phyloP scores from a whole-genome alignment of 2,329 filamentous ascomycete species.

The Parasarocladium wereldwijsianum region DNA sequence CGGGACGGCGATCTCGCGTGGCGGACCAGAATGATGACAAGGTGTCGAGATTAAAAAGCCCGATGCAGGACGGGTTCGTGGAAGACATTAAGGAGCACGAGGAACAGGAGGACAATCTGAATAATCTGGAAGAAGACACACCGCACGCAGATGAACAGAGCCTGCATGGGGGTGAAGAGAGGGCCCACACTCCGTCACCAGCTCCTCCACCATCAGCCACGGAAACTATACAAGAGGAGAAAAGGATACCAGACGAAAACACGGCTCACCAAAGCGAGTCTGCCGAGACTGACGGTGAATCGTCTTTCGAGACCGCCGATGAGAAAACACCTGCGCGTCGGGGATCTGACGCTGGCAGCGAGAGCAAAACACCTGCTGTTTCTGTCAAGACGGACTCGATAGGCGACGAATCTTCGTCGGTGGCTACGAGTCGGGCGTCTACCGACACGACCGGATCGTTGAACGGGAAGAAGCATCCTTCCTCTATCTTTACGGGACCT shows the following conservation, averaged over 20 bases:
- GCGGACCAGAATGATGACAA: slow-evolving; percentile 43
- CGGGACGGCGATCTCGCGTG: slow-evolving; percentile 42
- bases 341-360: background rate
- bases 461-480: slow-evolving; percentile 18
- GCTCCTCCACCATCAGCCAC: too few relatives aligned
- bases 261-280: too few relatives aligned
- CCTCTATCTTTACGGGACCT: slow-evolving; percentile 22
- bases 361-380: background rate
- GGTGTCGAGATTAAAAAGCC: slow-evolving; percentile 34
- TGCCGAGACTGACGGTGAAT: too few relatives aligned
- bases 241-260: too few relatives aligned
- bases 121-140: too few relatives aligned
- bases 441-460: slow-evolving; percentile 7
- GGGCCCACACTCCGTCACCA: too few relatives aligned
- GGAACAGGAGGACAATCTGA: background rate
- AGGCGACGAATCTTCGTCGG: background rate
- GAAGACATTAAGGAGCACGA: slow-evolving; percentile 12
- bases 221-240: too few relatives aligned
- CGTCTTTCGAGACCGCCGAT: background rate
- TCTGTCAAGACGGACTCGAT: too few relatives aligned
- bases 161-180: too few relatives aligned
- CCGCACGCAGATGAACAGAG: too few relatives aligned
- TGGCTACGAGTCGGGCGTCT: background rate
- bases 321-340: background rate
- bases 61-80: slow-evolving; percentile 33